Base-by-base conservation (phyloP, 208 protist genomes). In the Trypanosoma rangeli region DNA sequence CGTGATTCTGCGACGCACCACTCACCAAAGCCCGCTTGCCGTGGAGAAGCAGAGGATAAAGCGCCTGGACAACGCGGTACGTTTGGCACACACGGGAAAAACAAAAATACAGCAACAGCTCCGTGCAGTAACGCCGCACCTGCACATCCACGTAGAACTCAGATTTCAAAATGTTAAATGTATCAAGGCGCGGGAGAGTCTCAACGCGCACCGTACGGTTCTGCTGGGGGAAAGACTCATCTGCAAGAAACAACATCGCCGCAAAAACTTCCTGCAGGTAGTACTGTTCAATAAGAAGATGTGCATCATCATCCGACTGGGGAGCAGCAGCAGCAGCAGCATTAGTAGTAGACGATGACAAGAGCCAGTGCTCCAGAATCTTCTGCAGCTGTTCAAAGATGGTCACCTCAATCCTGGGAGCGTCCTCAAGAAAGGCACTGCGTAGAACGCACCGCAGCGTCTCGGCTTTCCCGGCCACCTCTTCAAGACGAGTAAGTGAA, bases 1-100 rank as follows among this genome's bases (percentile, higher is more conserved):
- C 81, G 60, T 66, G 58, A 64, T 88, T 86, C 54, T 87, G 76
- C 31, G 62, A 73, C 20, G 62, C 37, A 16, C 24, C 42, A 16
- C 16, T 20, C 5, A 9, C 18, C 31, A 20, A 42, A 5, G 44
- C 63, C 31, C 24, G 10, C 24, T 33, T 28, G 31, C 49, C 24
- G n/a, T 62, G n/a, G 28, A 78, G 77, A 26, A 95, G 79, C 35
- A 95, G 73, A 0, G 90, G 87, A 68, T 94, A 94, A 28, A 95
- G 79, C 0, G 87, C 81, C 12, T 73, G 62, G 1, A 93, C 65
- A 3, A 94, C 70, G 26, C 61, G 56, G 16, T 72, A 49, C 39
- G 75, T 42, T 0, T 79, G 80, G 12, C 89, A 60, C 2, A 55
- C n/a, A 13, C 60, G 50, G 8, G 60, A 76, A 74, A 79, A 90